Conservation (phyloP, 805 yeast species). For the Lipomyces chichibuensis region DNA sequence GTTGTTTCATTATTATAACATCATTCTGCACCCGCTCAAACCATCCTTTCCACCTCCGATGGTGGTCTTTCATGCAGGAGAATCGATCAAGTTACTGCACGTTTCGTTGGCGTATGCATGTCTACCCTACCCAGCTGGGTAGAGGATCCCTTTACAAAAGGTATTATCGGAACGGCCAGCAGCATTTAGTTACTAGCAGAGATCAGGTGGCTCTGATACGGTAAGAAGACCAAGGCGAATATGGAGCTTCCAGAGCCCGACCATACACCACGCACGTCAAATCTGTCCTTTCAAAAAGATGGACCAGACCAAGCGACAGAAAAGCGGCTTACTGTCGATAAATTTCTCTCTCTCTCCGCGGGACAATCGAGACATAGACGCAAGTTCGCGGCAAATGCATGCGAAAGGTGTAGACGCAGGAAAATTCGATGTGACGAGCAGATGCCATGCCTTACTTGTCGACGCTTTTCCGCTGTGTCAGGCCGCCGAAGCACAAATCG, state of each 20-base stretch:
- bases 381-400: constrained; percentile 1
- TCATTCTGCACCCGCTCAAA: neutral
- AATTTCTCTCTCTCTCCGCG: neutral
- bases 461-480: constrained; percentile 2
- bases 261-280: neutral
- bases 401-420: constrained; percentile 3
- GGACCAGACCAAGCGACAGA: neutral
- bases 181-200: neutral
- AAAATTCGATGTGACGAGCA: constrained; percentile 1
- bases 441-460: neutral
- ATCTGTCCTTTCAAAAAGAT: neutral
- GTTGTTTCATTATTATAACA: neutral
- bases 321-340: constrained; percentile 2
- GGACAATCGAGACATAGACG: neutral
- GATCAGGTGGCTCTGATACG: neutral
- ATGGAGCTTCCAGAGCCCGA: constrained; percentile 1
- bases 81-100: neutral
- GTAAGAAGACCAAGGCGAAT: neutral
- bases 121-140: neutral
- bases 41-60: neutral
- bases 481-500: neutral
- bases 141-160: neutral
- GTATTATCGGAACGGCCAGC: neutral
- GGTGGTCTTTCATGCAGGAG: constrained; percentile 1
- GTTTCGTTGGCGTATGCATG: constrained; percentile 1